Conservation (phyloP, 2,329 filamentous ascomycete species). For the Xylariaceae sp. region DNA sequence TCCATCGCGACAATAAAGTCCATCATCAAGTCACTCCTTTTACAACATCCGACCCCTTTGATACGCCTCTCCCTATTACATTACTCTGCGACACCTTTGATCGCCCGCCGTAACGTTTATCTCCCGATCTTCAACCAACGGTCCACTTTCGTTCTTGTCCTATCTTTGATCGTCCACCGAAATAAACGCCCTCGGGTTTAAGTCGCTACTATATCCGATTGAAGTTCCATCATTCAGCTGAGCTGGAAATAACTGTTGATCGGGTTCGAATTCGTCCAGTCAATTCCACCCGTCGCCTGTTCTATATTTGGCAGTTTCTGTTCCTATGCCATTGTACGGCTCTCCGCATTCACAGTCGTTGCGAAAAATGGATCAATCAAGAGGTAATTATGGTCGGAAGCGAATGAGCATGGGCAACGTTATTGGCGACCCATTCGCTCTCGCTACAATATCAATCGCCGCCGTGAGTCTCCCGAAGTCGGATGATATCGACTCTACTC, state of each 20-base stretch:
- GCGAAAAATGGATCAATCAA: conserved; percentile 72
- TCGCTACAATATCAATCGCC: conserved; percentile 88
- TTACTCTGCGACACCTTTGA: conserved; percentile 6
- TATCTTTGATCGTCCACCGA: conserved; percentile 3
- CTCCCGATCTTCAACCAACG: conserved; percentile 5
- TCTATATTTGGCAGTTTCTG: conserved; percentile 18
- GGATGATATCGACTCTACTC: background rate
- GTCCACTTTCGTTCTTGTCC: background rate
- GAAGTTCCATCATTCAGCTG: background rate
- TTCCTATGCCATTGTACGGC: conserved; percentile 69
- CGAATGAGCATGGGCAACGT: conserved; percentile 80
- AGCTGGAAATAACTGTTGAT: conserved; percentile 10
- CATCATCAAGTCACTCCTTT: conserved; percentile 24
- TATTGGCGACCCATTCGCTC: conserved; percentile 89
- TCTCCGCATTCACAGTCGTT: conserved; percentile 68
- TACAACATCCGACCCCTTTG: conserved; percentile 3
- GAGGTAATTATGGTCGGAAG: conserved; percentile 49
- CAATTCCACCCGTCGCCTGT: conserved; percentile 16
- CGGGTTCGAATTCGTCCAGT: conserved; percentile 9
- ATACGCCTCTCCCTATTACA: background rate
- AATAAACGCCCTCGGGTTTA: conserved; percentile 8
- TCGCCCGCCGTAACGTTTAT: conserved; percentile 1
- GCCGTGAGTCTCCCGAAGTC: conserved; percentile 57
- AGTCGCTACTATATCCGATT: conserved; percentile 10
- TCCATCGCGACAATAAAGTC: background rate